Conservation (phyloP, 129 eudicot genomes). For the Artemisia argyi region DNA sequence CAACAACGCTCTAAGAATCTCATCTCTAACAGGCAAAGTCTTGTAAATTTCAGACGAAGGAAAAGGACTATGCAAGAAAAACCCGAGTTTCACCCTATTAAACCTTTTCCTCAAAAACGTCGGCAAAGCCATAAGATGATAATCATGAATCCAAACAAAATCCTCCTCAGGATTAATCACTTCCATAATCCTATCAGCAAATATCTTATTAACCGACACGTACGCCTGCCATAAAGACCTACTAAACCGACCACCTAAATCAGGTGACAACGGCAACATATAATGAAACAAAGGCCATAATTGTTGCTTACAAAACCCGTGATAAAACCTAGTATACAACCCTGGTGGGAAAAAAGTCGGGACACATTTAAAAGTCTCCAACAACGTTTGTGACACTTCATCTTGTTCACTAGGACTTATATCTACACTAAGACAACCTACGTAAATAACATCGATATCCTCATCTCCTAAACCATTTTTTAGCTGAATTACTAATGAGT, state of each 20-base stretch:
- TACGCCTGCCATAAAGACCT: constrained; percentile 82
- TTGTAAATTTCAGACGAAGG: constrained; percentile 80
- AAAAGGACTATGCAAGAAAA: constrained; percentile 81
- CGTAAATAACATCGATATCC: constrained; percentile 59
- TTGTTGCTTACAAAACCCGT: constrained; percentile 81
- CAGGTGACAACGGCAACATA: constrained; percentile 75
- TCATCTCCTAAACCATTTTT: constrained; percentile 61
- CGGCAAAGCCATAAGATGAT: constrained; percentile 77
- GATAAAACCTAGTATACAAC: constrained; percentile 59
- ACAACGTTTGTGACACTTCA: constrained; percentile 67
- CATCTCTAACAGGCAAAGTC: constrained; percentile 72
- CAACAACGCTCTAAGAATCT: constrained; percentile 67
- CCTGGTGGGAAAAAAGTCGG: constrained; percentile 80
- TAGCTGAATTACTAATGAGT: constrained; percentile 61
- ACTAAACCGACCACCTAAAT: constrained; percentile 74
- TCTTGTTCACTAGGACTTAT: constrained; percentile 76
- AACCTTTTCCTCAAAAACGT: constrained; percentile 76
- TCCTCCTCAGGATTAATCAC: constrained; percentile 83
- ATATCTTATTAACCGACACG: constrained; percentile 79
- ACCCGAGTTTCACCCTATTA: constrained; percentile 71
- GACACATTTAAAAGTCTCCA: constrained; percentile 66
- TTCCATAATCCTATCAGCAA: constrained; percentile 82
- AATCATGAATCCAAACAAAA: constrained; percentile 85
- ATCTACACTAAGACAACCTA: constrained; percentile 75
- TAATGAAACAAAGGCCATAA: constrained; percentile 83